Evolutionary conservation across 345 rosid genomes (phyloP), one percentile per base, ranked within the genome.

Genomic region (Erodium maritimum): DNA sequence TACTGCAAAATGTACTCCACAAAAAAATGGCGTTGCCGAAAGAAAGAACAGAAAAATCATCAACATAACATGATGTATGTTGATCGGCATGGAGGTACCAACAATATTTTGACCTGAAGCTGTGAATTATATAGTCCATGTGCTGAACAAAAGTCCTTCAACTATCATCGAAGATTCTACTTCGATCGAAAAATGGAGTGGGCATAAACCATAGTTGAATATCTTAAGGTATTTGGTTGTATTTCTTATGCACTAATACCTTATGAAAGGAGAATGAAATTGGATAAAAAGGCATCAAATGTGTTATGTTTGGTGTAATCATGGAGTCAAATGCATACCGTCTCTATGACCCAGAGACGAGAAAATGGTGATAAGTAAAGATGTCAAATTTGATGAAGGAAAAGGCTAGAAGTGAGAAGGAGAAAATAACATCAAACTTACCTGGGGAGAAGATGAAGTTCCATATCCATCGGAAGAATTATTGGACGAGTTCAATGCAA

Each of bases 61-160:
- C 55, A 21, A 62, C 34, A 62, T 62, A 50, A 50, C 33, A 1
- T 9, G 66, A 0, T n/a, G 59, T 42, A 53, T 53, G 33, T 2
- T 62, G 20, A 4, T 19, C 0, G 23, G 4, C 0, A 62, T 17
- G 23, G 19, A 62, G 29, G 16, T 34, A 5, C 66, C 66, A 3
- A 54, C 25, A 45, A 21, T 19, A 5, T 62, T 62, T 19, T 62
- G 66, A 59, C 1, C 59, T 25, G 66, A 62, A 37, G 59, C 59
- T 18, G 59, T 54, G 17, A 34, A 25, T 25, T 29, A 34, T 59
- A 45, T 33, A 0, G 19, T 37, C 1, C 57, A 62, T 22, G 21
- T 54, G 0, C 2, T 55, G 4, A 62, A 61, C 7, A 8, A 56
- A 20, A 14, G 64, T 61, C 64, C 64, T 2, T 1, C 34, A 1